Base-by-base conservation (phyloP, 805 yeast genomes). In the Saccharomycopsis oosterbeekiorum region DNA sequence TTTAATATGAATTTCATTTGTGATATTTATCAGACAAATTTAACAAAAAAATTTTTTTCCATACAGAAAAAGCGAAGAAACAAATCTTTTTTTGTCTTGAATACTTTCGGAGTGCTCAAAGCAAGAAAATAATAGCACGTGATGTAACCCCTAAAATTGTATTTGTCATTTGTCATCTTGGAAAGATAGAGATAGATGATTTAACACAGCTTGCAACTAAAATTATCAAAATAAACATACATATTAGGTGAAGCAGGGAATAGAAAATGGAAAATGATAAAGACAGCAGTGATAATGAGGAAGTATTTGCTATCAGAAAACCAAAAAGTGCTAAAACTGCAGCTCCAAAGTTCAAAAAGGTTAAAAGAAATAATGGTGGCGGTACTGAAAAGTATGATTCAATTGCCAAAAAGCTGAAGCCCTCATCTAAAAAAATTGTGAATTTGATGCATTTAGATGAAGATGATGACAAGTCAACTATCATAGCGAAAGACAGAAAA, bases 381-480 rank as follows among this genome's bases (percentile, higher is more conserved):
- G 14, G 50, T 17, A 6, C 2, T 19, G 50, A 12, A 6, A 21
- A 24, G n/a, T 21, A 47, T n/a, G 34, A 8, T 15, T 9, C 15
- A 11, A 2, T 12, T 21, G 34, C 29, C 34, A 47, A 26, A 24
- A 47, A 21, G 34, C 4, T 21, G 34, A 29, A 29, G 9, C 14
- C 24, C 21, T n/a, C 26, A 11, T 17, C n/a, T 15, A 61, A 57
- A 21, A 63, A 60, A 41, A 21, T 63, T n/a, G 51, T 59, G 17
- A 40, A n/a, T 10, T 36, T 63, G 21, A 59, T 59, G 40, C 53
- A 56, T 24, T 36, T 42, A 19, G 64, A 59, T 19, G 64, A 58
- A 17, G 62, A 59, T 2, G 60, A 62, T 14, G 50, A 62, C 1
- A 47, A 61, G 3, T 14, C 10, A 9, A 15, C 24, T 21, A 19